phyloP scores from a whole-genome alignment of 2,329 filamentous ascomycete species.

The Aspergillus amoenus region DNA sequence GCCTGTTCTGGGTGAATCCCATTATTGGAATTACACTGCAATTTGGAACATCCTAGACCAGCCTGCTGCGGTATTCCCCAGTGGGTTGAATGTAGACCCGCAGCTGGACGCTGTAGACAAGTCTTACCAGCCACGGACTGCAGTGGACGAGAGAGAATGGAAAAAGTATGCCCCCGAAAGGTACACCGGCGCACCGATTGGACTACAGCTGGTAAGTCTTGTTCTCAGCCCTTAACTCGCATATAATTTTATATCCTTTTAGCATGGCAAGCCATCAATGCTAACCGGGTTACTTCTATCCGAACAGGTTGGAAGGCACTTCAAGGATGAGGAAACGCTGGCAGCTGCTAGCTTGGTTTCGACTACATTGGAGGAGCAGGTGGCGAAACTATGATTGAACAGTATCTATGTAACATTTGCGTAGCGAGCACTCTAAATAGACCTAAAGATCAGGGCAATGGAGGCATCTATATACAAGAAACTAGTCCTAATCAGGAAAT shows the following conservation, averaged over 20 bases:
- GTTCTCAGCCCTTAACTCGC: no score
- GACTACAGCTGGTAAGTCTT: conserved; percentile 40
- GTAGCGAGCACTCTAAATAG: no score
- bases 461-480: neutral
- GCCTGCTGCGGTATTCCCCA: conserved; percentile 30
- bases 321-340: conserved; percentile 54
- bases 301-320: conserved; percentile 36
- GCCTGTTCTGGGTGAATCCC: conserved; percentile 31
- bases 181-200: conserved; percentile 48
- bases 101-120: conserved; percentile 23
- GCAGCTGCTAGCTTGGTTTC: conserved; percentile 31
- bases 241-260: conserved; percentile 21
- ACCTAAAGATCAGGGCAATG: no score
- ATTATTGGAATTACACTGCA: conserved; percentile 39
- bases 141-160: conserved; percentile 34
- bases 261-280: conserved; percentile 21
- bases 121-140: conserved; percentile 23
- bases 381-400: neutral
- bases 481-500: conserved; percentile 8
- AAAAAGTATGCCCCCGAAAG: conserved; percentile 30
- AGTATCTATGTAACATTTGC: no score
- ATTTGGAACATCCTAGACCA: conserved; percentile 35
- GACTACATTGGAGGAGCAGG: neutral
- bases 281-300: no score
- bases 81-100: conserved; percentile 28